Evolutionary conservation across 495 filamentous ascomycete species (phyloP).

Genomic region (Terfezia boudieri): DNA sequence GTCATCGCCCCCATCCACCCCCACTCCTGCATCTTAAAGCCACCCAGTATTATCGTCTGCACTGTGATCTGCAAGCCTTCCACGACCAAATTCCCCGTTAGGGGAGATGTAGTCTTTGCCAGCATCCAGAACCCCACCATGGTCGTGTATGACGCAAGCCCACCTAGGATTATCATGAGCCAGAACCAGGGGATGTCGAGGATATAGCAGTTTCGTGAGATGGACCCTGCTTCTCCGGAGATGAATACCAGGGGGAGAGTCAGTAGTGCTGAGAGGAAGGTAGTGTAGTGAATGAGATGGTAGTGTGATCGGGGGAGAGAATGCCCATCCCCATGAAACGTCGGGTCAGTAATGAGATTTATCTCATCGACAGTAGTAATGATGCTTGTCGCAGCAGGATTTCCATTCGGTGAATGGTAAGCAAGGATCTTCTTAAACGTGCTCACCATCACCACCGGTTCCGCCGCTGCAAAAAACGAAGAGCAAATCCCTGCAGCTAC

Average conservation of each 20-base stretch:
- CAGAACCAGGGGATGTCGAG: conserved; percentile 30
- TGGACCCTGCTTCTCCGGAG: conserved; percentile 25
- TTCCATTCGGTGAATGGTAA: conserved; percentile 10
- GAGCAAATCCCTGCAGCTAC: conserved; percentile 30
- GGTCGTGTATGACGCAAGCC: conserved; percentile 10
- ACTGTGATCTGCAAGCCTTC: conserved; percentile 14
- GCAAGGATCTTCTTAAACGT: conserved; percentile 23
- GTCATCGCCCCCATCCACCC: conserved; percentile 26
- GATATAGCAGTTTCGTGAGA: conserved; percentile 28
- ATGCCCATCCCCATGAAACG: conserved; percentile 14
- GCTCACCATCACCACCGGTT: conserved; percentile 26
- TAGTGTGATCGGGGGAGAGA: conserved; percentile 27
- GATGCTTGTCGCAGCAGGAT: conserved; percentile 2
- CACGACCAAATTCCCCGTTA: conserved; percentile 15
- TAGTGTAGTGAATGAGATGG: conserved; percentile 28
- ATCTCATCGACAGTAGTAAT: conserved; percentile 1
- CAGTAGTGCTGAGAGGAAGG: conserved; percentile 25
- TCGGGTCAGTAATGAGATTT: background rate
- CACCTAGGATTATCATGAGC: conserved; percentile 22
- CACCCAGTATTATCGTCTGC: conserved; percentile 19
- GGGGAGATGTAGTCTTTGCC: conserved; percentile 14
- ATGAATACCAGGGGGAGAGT: conserved; percentile 27
- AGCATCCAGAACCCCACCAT: conserved; percentile 14
- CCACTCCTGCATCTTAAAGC: conserved; percentile 18
- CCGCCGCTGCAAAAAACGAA: conserved; percentile 27